Conservation (phyloP, 371 early-diverging fungal genomes). For the Actinomortierella wolfii region DNA sequence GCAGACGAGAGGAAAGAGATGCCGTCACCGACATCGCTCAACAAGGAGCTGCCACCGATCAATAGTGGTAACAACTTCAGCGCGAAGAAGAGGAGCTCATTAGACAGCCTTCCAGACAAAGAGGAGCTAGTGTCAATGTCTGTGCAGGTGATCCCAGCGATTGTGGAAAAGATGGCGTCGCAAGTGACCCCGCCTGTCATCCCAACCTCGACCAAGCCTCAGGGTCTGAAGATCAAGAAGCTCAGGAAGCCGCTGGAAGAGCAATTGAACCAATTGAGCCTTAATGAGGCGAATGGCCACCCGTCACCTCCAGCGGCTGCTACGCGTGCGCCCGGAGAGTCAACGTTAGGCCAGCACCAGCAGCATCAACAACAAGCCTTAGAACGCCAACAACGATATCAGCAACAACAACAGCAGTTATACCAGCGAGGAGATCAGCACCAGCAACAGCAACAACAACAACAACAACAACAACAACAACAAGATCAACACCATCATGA, state of each 20-base stretch:
- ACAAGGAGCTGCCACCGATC: too few species aligned
- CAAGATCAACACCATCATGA: background rate
- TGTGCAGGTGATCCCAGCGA: too few species aligned
- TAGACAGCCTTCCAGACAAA: too few species aligned
- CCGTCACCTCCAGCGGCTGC: background rate
- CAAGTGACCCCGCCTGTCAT: slow-evolving; percentile 18
- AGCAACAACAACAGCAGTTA: background rate
- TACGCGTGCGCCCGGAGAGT: background rate
- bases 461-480: slow-evolving; percentile 5
- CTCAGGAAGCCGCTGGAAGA: slow-evolving; percentile 8
- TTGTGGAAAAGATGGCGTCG: background rate
- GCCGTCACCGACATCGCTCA: too few species aligned
- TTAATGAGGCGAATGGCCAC: slow-evolving; percentile 5
- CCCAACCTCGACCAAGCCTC: slow-evolving; percentile 21
- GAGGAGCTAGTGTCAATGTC: too few species aligned
- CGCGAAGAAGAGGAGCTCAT: too few species aligned
- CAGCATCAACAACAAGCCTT: background rate
- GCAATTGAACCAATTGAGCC: slow-evolving; percentile 13
- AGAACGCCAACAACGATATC: background rate
- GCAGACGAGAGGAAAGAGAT: too few species aligned
- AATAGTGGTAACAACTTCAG: too few species aligned
- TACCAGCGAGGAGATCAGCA: background rate
- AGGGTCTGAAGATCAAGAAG: slow-evolving; percentile 8
- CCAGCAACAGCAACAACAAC: slow-evolving; percentile 1
- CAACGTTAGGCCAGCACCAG: slow-evolving; percentile 1